A percentile compares a stretch with the other conserved stretches of the same genome.
These are phyloP conservation scores for Rhodotorula babjevae DNA, from an alignment of 768 basidiomycete genomes.

Conservation along the genomic window DNA sequence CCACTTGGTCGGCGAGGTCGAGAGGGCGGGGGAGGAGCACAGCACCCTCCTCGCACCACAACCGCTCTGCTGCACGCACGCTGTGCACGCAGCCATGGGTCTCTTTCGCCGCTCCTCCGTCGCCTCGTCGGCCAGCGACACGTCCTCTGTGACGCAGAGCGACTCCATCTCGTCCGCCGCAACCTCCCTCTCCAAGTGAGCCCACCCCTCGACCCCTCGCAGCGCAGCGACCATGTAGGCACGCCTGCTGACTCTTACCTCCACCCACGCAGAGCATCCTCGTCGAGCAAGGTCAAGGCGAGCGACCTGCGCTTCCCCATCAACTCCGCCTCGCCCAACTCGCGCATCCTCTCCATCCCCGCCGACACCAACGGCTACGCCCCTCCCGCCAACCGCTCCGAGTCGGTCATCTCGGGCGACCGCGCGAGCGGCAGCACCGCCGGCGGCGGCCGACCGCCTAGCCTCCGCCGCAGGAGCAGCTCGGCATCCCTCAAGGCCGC, in stretches of 20 bases:
- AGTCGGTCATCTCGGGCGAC: background rate
- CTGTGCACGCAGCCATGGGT: background rate
- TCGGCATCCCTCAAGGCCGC: background rate
- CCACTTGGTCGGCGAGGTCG: background rate
- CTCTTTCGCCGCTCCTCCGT: background rate
- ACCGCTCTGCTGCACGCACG: too few relatives aligned
- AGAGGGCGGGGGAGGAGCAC: too few relatives aligned
- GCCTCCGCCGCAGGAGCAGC: background rate
- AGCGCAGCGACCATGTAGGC: background rate
- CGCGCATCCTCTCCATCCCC: conserved; percentile 26
- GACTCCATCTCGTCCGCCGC: background rate
- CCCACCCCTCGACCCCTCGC: background rate
- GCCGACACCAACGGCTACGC: background rate
- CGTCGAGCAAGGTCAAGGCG: conserved; percentile 17
- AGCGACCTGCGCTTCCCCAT: conserved; percentile 20
- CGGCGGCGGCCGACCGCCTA: background rate
- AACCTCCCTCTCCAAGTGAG: background rate
- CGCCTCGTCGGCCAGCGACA: background rate
- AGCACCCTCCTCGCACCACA: background rate
- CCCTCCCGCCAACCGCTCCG: background rate
- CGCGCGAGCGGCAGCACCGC: background rate
- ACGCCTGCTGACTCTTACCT: background rate
- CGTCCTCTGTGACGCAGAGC: background rate
- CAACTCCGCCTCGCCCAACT: conserved; percentile 24
- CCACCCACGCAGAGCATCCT: background rate